These are phyloP conservation scores for Trypanosoma boissoni DNA, from an alignment of 208 protist genomes.

Conservation along the genomic window DNA sequence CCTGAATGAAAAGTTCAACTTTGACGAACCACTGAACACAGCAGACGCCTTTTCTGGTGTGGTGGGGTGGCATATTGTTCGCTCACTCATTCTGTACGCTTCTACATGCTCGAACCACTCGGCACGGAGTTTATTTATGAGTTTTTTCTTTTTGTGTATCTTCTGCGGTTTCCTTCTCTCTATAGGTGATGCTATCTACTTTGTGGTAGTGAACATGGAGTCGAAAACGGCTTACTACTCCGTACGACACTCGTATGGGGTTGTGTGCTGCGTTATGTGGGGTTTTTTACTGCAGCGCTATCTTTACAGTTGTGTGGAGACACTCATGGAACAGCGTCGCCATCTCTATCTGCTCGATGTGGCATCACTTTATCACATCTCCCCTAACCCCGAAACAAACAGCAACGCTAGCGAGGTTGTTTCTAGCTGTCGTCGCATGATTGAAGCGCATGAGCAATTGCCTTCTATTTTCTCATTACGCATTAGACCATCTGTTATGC, in stretches of 20 bases:
- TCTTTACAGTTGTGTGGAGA: conserved; percentile 43
- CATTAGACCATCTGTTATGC: conserved; percentile 27
- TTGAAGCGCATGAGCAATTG: conserved; percentile 33
- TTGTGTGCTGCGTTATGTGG: conserved; percentile 40
- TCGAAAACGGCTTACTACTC: conserved; percentile 35
- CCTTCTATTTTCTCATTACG: conserved; percentile 44
- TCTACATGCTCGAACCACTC: conserved; percentile 68
- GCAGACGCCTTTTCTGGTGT: conserved; percentile 64
- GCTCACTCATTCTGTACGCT: conserved; percentile 72
- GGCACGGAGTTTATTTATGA: conserved; percentile 48
- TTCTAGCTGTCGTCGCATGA: conserved; percentile 35
- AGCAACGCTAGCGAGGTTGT: conserved; percentile 47
- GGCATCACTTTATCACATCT: conserved; percentile 52
- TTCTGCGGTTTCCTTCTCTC: conserved; percentile 37
- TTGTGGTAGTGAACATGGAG: conserved; percentile 23
- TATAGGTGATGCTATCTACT: conserved; percentile 43
- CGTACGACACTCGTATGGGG: conserved; percentile 52
- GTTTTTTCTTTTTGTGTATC: conserved; percentile 50
- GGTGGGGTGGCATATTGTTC: conserved; percentile 65
- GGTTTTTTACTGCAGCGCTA: conserved; percentile 57
- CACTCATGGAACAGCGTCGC: conserved; percentile 29
- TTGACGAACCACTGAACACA: conserved; percentile 50
- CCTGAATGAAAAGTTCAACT: conserved; percentile 42
- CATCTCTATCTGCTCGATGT: conserved; percentile 78
- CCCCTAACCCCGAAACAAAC: conserved; percentile 26